These are phyloP conservation scores for Eucalyptus erythrocorys DNA, from an alignment of 345 rosid species.

Conservation along the genomic window DNA sequence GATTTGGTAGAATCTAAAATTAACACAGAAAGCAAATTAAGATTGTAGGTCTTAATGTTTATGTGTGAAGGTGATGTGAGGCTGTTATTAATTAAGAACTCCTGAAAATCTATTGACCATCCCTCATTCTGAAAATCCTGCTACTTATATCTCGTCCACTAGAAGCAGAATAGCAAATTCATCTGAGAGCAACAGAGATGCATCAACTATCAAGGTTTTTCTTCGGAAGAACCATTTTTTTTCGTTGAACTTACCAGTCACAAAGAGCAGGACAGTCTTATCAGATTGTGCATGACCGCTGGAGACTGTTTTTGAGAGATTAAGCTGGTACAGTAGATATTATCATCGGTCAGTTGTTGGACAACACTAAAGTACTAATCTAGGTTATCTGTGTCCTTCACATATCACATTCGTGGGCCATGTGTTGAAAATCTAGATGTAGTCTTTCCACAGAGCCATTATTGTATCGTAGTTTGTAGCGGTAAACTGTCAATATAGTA, in stretches of 20 bases:
- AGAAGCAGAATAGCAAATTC: neutral
- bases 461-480: no score
- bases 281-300: neutral
- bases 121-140: neutral
- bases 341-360: neutral
- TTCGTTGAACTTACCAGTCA: no score
- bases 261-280: neutral
- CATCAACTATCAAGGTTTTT: neutral
- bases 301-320: neutral
- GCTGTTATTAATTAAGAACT: neutral
- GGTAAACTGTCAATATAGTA: no score
- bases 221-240: no score
- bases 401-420: neutral
- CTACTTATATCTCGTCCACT: neutral
- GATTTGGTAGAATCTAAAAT: neutral
- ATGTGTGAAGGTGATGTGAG: neutral
- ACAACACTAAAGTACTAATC: neutral
- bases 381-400: neutral
- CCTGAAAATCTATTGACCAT: neutral
- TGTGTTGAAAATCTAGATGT: neutral
- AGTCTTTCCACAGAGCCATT: neutral
- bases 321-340: neutral
- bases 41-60: neutral
- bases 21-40: neutral
- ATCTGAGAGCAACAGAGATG: neutral